A percentile compares a stretch with the other conserved stretches of the same genome.
phyloP scores from a whole-genome alignment of 805 yeast species.

The Candida ficus region DNA sequence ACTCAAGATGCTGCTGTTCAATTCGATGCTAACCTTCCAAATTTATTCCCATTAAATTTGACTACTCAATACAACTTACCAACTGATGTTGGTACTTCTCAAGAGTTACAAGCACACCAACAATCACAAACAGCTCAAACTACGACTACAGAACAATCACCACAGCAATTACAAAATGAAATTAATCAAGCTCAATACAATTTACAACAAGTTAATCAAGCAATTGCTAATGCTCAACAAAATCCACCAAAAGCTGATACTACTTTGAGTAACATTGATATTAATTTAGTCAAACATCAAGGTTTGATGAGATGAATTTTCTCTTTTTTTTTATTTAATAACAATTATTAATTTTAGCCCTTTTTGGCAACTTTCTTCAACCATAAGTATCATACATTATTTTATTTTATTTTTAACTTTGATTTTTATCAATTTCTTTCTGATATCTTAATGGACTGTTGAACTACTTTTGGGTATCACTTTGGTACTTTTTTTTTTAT shows the following conservation, averaged over 20 bases:
- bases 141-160: slow-evolving; percentile 7
- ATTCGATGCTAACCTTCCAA: slow-evolving; percentile 26
- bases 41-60: slow-evolving; percentile 11
- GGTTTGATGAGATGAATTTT: slow-evolving; percentile 9
- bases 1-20: slow-evolving; percentile 7
- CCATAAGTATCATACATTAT: no score
- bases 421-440: no score
- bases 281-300: slow-evolving; percentile 23
- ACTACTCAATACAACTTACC: neutral
- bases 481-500: no score
- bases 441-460: no score
- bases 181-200: slow-evolving; percentile 8
- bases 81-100: no score
- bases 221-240: slow-evolving; percentile 23
- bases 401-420: no score
- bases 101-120: slow-evolving; percentile 5
- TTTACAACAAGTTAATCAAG: slow-evolving; percentile 20
- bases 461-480: no score
- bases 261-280: slow-evolving; percentile 24
- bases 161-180: slow-evolving; percentile 8
- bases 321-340: neutral
- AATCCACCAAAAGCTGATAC: slow-evolving; percentile 16
- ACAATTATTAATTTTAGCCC: neutral
- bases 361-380: neutral
- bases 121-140: slow-evolving; percentile 9